phyloP scores from a whole-genome alignment of 495 filamentous ascomycete genomes.

The Xylaria palmicola region DNA sequence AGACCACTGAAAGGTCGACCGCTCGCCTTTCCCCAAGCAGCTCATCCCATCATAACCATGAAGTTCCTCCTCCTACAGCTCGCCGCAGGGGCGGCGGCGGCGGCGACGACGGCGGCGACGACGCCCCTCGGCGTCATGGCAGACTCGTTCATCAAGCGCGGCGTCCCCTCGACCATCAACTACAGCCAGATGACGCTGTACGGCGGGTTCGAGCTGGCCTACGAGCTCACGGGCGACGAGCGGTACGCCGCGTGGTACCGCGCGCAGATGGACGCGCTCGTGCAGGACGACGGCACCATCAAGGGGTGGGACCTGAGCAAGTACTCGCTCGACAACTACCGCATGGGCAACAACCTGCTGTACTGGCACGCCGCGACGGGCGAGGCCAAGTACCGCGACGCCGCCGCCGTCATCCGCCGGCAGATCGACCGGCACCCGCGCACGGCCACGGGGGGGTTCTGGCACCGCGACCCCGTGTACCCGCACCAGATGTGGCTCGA shows the following conservation, averaged over 20 bases:
- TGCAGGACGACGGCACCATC: slow-evolving; percentile 39
- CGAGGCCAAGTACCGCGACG: slow-evolving; percentile 37
- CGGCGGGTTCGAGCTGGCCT: slow-evolving; percentile 38
- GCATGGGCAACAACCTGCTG: slow-evolving; percentile 48
- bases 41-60: not conserved
- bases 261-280: slow-evolving; percentile 37
- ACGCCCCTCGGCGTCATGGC: slow-evolving; percentile 6
- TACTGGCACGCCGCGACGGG: slow-evolving; percentile 42
- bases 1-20: not conserved
- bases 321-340: slow-evolving; percentile 52
- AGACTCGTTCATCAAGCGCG: slow-evolving; percentile 48
- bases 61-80: slow-evolving; percentile 1
- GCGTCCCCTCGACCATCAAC: slow-evolving; percentile 34
- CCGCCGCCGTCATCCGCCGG: slow-evolving; percentile 43
- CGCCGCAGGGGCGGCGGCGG: not conserved
- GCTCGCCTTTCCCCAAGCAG: not conserved
- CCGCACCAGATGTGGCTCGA: slow-evolving; percentile 60
- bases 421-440: slow-evolving; percentile 49
- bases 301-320: slow-evolving; percentile 37
- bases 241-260: slow-evolving; percentile 35
- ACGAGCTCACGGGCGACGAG: slow-evolving; percentile 30
- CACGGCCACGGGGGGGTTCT: slow-evolving; percentile 52
- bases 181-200: slow-evolving; percentile 43
- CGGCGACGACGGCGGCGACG: not conserved
- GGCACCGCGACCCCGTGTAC: slow-evolving; percentile 50